Evolutionary conservation across 2,329 filamentous ascomycete genomes (phyloP), one percentile per base, ranked within the genome.

Genomic region (Ophidiomyces ophidiicola): DNA sequence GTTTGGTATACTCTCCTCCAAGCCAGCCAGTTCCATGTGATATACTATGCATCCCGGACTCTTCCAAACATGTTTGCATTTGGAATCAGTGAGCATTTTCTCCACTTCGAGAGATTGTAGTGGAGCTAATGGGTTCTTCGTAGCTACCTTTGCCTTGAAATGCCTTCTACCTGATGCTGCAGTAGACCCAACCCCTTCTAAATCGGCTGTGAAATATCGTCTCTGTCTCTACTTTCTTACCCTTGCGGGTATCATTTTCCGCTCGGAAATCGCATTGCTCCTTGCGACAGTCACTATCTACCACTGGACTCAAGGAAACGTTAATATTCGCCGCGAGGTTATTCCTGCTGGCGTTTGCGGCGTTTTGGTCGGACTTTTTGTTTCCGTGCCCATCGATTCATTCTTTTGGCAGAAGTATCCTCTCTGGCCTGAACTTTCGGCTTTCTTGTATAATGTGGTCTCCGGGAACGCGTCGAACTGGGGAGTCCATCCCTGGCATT

Each of bases 41-140:
- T 90, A 45, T 98, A 85, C 61, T 98, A 98, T 65, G 80, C 87
- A 10, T 90, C 86, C 11, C 72, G 90, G 44, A 90, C 86, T 2
- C 64, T 98, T 48, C 90, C 90, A 1, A 98, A 98, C 58, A 94
- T 92, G 81, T 93, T 94, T 62, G 87, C 90, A 14, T 90, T 96
- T 64, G 75, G 77, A 6, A 64, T 94, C 43, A 84, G 80, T 88
- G 67, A 61, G 78, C 69, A 24, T 25, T 18, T 19, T 14, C 21
- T 17, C 34, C 19, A 12, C 32, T 32, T 19, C 11, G 24, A 20
- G 11, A 14, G 32, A 10, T 10, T 10, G 8, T 41, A 31, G 6
- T n/a, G n/a, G 23, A 20, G 25, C 26, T 38, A 20, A 41, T 11
- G 5, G 24, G 7, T 8, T 32, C n/a, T n/a, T 14, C n/a, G 30